Evolutionary conservation across 805 yeast genomes (phyloP), one percentile per base, ranked within the genome.

Genomic region (Yamadazyma akitaensis): DNA sequence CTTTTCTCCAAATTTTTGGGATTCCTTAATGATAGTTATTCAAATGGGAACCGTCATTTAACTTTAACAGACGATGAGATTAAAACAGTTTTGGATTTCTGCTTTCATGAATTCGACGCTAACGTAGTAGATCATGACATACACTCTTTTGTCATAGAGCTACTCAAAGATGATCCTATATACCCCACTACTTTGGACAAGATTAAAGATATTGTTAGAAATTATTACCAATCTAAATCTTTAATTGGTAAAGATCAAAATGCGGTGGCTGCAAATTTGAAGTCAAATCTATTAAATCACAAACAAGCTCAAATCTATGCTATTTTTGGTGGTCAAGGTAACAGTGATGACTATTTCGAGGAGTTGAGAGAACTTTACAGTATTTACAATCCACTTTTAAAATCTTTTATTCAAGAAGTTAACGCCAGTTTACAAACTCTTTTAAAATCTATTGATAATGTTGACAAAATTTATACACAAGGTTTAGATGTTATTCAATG

Each of bases 251-350:
- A 37, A 25, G 18, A 24, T 4, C 33, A 14, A 3, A 9, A 6
- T 12, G 31, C 42, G 10, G 17, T 9, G 21, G 28, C 34, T 26
- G 38, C 36, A 24, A 24, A 32, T 11, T 6, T 38, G 4, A 36
- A 35, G 6, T 40, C 44, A 18, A 45, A 45, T 31, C 40, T 45
- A 18, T 37, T 45, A 12, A 30, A 24, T 14, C 44, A 48, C 70
- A 75, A 36, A 68, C 44, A 44, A 2, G 88, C 91, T 38, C 73
- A 76, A 50, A 68, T 91, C 47, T 81, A 79, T 50, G 96, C 97
- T 53, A 82, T 94, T 56, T 94, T 92, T 60, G 99, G 99, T 65
- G 99, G 99, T 61, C 99, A 94, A 75, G 99, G 99, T 70, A 92
- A 89, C 74, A 84, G 96, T 44, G 98, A 94, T 64, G 97, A 94